Conservation (phyloP, 331 rosid genomes). For the Spiraea crenata region DNA sequence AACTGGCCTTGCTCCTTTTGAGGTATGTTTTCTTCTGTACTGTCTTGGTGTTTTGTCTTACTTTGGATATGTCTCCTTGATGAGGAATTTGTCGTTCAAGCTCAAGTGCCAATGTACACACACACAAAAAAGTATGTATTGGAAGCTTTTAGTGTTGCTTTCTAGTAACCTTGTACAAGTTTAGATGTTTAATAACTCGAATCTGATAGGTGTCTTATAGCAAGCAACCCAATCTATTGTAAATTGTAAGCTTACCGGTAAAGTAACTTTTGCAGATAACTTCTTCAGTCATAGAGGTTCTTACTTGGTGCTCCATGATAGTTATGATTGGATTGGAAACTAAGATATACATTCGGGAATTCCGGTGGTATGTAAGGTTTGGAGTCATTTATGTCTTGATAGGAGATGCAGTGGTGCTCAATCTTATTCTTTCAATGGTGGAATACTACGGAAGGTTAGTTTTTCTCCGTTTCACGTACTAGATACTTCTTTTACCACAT, state of each 20-base stretch:
- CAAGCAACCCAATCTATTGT: not conserved
- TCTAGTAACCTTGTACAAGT: not conserved
- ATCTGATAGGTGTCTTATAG: too few species aligned
- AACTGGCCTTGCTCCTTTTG: constrained; percentile 58
- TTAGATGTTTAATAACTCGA: too few species aligned
- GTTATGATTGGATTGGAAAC: constrained; percentile 61
- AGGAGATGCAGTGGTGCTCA: constrained; percentile 67
- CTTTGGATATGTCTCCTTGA: not conserved
- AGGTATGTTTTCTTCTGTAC: constrained; percentile 40
- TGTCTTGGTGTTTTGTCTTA: not conserved
- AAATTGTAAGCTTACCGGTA: not conserved
- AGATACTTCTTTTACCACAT: not conserved
- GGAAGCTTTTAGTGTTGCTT: constrained; percentile 6
- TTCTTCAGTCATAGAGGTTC: constrained; percentile 46
- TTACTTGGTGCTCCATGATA: constrained; percentile 72
- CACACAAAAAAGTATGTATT: not conserved
- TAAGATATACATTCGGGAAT: constrained; percentile 56
- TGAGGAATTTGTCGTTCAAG: not conserved
- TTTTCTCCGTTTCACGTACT: constrained; percentile 15
- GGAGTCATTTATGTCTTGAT: constrained; percentile 79
- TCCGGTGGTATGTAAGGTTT: constrained; percentile 76
- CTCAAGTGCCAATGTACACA: not conserved
- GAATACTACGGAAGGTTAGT: constrained; percentile 58
- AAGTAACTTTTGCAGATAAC: constrained; percentile 35
- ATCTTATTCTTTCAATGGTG: constrained; percentile 53